Base-by-base conservation (phyloP, 305 asterid genomes). In the Fraxinus floribunda region DNA sequence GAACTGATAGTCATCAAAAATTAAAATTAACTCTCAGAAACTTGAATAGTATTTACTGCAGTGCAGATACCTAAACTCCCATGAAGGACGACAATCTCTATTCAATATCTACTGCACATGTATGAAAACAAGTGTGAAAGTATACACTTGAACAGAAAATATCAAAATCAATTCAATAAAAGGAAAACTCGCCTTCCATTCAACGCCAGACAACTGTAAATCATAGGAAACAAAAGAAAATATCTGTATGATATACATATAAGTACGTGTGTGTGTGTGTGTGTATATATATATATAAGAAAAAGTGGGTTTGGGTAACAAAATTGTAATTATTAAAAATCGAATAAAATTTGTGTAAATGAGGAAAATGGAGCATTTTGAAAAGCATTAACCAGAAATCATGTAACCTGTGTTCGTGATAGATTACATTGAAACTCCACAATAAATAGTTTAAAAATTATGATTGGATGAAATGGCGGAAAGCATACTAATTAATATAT, bases 181-280 rank as follows among this genome's bases (percentile, higher is more conserved):
- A 55, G 64, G 44, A 34, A 83, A 82, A 44, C 88, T 81, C 71
- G 86, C 92, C 91, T 84, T 20, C 79, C 15, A 79, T 60, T 83
- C 49, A 79, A 75, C 35, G 64, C 74, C 79, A 71, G 75, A 13
- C 74, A 60, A 55, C 74, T 57, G 52, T 55, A 11, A 72, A 76
- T 34, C 76, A 64, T 78, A 80, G 55, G 44, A 26, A 35, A 41
- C 49, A 80, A 66, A 66, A 49, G 16, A 39, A 41, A 3, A 4
- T 38, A 75, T 60, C 32, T 60, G 18, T 38, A 75, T 11, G 15
- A 77, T 66, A 64, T 38, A 39, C 77, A 49, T 52, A 55, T 16
- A 29, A 3, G 7, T 46, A 5, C 4, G 6, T 13, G 0, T 1
- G 46, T 39, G 46, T 8, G 44, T 38, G 44, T 38, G 44, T 38